Conservation (phyloP, 2,329 filamentous ascomycete genomes). For the Nothophaeocryptopus gaeumannii region DNA sequence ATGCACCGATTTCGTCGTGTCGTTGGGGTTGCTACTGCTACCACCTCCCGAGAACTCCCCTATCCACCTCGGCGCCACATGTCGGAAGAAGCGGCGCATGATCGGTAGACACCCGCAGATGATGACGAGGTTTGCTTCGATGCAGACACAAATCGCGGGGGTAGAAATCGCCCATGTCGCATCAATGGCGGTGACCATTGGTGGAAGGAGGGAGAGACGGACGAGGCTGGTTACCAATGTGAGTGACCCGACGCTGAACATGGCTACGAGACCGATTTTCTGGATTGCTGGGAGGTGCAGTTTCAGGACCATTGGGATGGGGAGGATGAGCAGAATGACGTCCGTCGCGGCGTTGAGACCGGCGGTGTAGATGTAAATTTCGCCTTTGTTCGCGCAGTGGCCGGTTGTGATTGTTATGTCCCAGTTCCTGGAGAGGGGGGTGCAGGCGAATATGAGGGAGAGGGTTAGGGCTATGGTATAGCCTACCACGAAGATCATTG, state of each 20-base stretch:
- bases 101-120: conserved; percentile 19
- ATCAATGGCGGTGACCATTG: conserved; percentile 9
- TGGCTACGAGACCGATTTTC: conserved; percentile 13
- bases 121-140: conserved; percentile 17
- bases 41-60: conserved; percentile 4
- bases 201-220: conserved; percentile 12
- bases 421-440: conserved; percentile 10
- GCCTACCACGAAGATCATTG: conserved; percentile 8
- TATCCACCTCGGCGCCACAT: conserved; percentile 15
- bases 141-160: conserved; percentile 18
- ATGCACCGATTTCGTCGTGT: not conserved
- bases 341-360: conserved; percentile 16
- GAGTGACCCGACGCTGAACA: conserved; percentile 13
- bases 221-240: conserved; percentile 14
- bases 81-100: conserved; percentile 14
- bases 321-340: conserved; percentile 11
- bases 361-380: conserved; percentile 12
- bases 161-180: conserved; percentile 12
- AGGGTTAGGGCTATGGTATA: conserved; percentile 11
- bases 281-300: conserved; percentile 7
- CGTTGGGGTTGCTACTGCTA: too few relatives aligned
- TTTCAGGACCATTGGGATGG: conserved; percentile 8
- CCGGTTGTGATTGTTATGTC: conserved; percentile 9
- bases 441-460: conserved; percentile 18
- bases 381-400: conserved; percentile 11